Evolutionary conservation across 306 rosid genomes (phyloP).

Genomic region (Rosa lucieae): DNA sequence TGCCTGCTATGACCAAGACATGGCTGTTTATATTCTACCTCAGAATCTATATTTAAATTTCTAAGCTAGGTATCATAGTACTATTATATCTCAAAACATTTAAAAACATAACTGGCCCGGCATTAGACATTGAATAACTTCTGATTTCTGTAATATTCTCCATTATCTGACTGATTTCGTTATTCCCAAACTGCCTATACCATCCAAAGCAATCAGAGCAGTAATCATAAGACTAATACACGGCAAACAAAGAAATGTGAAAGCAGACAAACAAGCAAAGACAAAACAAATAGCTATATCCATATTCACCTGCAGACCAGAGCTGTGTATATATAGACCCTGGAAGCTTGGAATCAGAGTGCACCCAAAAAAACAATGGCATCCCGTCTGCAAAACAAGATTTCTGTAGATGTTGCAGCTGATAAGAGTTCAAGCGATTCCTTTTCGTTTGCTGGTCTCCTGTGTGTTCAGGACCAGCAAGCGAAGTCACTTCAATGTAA

Average conservation of each 20-base stretch:
- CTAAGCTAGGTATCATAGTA: background rate
- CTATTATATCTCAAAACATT: background rate
- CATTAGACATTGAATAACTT: background rate
- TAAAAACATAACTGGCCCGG: background rate
- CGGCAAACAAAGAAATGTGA: background rate
- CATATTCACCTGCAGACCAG: background rate
- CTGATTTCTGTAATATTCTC: background rate
- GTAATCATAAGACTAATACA: background rate
- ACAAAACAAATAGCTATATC: conserved; percentile 19
- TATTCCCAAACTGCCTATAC: conserved; percentile 6
- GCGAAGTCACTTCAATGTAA: conserved; percentile 28
- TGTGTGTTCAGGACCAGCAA: conserved; percentile 56
- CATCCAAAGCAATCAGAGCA: conserved; percentile 11
- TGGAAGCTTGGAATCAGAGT: conserved; percentile 20
- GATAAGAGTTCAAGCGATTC: conserved; percentile 46
- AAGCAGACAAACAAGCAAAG: conserved; percentile 16
- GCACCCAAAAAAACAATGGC: conserved; percentile 42
- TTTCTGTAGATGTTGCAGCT: conserved; percentile 29
- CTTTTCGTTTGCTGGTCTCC: conserved; percentile 59
- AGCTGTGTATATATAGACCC: conserved; percentile 25
- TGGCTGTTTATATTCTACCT: background rate
- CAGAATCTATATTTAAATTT: background rate
- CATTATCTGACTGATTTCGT: background rate
- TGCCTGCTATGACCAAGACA: conserved; percentile 12
- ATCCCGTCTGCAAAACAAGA: conserved; percentile 34